Percentiles rank a stretch among this genome's conserved stretches.
These are phyloP conservation scores for Teunomyces barrocoloradensis DNA, from an alignment of 805 yeast genomes.

Conservation along the genomic window DNA sequence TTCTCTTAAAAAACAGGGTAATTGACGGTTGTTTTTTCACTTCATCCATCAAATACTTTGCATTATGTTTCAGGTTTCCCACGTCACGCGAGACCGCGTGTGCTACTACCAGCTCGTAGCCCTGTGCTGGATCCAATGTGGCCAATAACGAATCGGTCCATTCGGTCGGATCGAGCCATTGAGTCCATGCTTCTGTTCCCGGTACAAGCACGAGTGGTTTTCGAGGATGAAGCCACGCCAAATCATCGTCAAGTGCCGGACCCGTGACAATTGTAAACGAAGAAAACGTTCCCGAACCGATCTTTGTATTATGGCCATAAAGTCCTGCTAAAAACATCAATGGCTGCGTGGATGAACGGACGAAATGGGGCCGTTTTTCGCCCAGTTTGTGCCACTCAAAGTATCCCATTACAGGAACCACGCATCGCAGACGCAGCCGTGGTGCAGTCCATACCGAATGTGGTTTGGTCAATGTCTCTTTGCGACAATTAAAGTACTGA, in stretches of 20 bases:
- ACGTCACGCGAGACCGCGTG: conserved; percentile 60
- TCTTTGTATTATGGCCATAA: conserved; percentile 31
- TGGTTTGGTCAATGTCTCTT: conserved; percentile 52
- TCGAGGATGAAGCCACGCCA: conserved; percentile 70
- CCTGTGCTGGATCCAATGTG: conserved; percentile 35
- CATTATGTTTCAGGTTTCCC: conserved; percentile 57
- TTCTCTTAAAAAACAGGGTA: conserved; percentile 23
- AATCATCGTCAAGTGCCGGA: conserved; percentile 45
- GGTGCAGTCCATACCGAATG: conserved; percentile 58
- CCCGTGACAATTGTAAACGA: conserved; percentile 72
- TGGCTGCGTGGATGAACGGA: conserved; percentile 50
- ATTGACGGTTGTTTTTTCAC: conserved; percentile 21
- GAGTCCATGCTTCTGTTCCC: conserved; percentile 52
- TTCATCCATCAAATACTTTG: conserved; percentile 36
- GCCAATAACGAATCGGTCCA: conserved; percentile 42
- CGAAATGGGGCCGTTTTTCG: conserved; percentile 62
- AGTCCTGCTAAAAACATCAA: conserved; percentile 62
- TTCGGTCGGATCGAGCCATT: conserved; percentile 57
- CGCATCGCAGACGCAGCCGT: conserved; percentile 55
- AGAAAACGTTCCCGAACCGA: conserved; percentile 30
- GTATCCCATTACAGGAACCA: conserved; percentile 78
- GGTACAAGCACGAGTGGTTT: conserved; percentile 75
- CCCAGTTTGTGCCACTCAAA: conserved; percentile 68
- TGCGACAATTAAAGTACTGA: conserved; percentile 71
- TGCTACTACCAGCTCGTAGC: conserved; percentile 42